phyloP scores from a whole-genome alignment of 139 green algal genomes.

The Chlorella sorokiniana region DNA sequence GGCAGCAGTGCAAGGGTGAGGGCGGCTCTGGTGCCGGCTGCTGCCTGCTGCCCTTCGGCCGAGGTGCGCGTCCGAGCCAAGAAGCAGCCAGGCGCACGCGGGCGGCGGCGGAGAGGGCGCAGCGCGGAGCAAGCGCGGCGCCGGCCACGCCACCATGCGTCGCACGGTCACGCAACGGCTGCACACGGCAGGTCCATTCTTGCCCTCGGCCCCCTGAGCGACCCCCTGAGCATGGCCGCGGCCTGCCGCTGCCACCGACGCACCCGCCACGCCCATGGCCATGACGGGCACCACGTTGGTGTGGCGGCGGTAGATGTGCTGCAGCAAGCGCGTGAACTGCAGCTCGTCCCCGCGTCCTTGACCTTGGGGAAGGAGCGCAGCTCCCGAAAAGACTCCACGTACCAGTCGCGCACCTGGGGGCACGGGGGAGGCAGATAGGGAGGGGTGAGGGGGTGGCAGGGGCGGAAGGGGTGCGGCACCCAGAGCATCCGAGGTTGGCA shows the following conservation, averaged over 20 bases:
- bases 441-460: background rate
- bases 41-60: too few relatives aligned
- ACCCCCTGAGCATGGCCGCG: too few relatives aligned
- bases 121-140: too few relatives aligned
- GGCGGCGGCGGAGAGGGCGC: too few relatives aligned
- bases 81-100: too few relatives aligned
- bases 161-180: too few relatives aligned
- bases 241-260: background rate
- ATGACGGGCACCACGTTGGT: slow-evolving; percentile 96
- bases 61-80: too few relatives aligned
- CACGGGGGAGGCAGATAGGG: background rate
- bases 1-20: background rate
- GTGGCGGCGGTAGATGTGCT: slow-evolving; percentile 79
- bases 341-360: slow-evolving; percentile 72
- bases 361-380: slow-evolving; percentile 82
- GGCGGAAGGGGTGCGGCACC: background rate
- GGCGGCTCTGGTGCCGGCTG: too few relatives aligned
- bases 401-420: slow-evolving; percentile 95
- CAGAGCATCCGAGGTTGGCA: too few relatives aligned
- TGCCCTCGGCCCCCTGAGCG: too few relatives aligned
- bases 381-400: slow-evolving; percentile 97
- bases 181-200: background rate
- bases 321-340: slow-evolving; percentile 89
- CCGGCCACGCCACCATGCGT: too few relatives aligned
- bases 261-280: slow-evolving; percentile 83